Evolutionary conservation across 1,139 yeast species (phyloP), one percentile per base, ranked within the genome.

Genomic region (Magnusiomyces ingens): DNA sequence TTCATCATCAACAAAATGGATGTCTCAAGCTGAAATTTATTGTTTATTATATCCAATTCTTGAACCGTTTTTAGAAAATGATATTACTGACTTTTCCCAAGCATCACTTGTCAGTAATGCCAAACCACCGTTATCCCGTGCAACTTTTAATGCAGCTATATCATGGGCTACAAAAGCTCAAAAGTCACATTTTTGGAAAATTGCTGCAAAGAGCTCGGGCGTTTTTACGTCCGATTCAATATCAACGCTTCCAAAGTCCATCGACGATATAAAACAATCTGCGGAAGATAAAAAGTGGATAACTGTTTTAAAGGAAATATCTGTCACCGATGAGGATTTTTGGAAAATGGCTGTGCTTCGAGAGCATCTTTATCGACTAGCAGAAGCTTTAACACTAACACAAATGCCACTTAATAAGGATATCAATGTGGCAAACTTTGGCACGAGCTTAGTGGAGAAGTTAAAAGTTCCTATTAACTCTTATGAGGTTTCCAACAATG

Each of bases 1-100:
- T 1, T 72, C 85, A 1, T 77, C 85, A 0, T 77, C 86, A 2
- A 80, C 87, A 1, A 74, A 75, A 1, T 82, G 82, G 62, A 68
- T 90, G 45, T 75, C 84, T 15, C 76, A 82, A 36, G 95, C 97
- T 0, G 97, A 93, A 62, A 71, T 81, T 11, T 87, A 85, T 61
- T 91, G 98, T 64, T 77, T 89, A 64, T 70, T 91, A 19, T 84
- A 88, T 59, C 98, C 98, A 0, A 75, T 87, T 36, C 76, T 93
- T n/a, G 76, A 86, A 57, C 84, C 89, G 0, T 90, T 78, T 64
- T 77, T 93, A 63, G 80, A 81, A 22, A 84, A 87, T 64, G 98
- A 93, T 60, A 76, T 90, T 2, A 74, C 83, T 1, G 81, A 76
- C 45, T 80, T 89, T 58, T 70, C 77, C 1, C 85, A 91, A 80